Evolutionary conservation across 2,329 filamentous ascomycete genomes (phyloP).

Genomic region (Colletotrichum camelliae): DNA sequence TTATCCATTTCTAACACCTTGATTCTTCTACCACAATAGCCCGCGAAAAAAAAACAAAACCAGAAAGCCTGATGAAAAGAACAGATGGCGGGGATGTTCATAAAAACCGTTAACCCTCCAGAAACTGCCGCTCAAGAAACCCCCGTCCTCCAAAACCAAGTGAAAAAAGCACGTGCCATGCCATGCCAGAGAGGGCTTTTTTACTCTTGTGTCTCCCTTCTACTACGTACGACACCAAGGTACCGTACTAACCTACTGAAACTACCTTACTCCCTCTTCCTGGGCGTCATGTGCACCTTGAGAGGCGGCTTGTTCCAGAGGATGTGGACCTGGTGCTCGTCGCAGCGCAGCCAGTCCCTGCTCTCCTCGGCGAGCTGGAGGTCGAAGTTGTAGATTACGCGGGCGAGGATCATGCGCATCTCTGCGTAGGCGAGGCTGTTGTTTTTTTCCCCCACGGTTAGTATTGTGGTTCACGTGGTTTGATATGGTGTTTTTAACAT

Average conservation of each 20-base stretch:
- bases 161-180: no score
- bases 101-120: background rate
- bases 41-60: background rate
- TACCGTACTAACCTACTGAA: background rate
- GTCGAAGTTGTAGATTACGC: slow-evolving; percentile 14
- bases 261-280: background rate
- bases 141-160: no score
- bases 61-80: background rate
- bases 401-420: slow-evolving; percentile 11
- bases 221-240: no score
- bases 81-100: background rate
- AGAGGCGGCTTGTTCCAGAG: slow-evolving; percentile 10
- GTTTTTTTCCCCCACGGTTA: no score
- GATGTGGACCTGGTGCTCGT: background rate
- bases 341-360: background rate
- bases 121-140: background rate
- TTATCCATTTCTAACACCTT: background rate
- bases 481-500: no score
- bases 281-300: slow-evolving; percentile 13
- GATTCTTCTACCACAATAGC: background rate
- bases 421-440: slow-evolving; percentile 18
- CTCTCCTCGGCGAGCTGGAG: background rate
- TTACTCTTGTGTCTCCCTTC: no score
- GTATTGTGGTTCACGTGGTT: background rate
- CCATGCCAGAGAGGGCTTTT: no score